These are phyloP conservation scores for Petunia axillaris DNA, from an alignment of 257 asterid genomes.

Conservation along the genomic window DNA sequence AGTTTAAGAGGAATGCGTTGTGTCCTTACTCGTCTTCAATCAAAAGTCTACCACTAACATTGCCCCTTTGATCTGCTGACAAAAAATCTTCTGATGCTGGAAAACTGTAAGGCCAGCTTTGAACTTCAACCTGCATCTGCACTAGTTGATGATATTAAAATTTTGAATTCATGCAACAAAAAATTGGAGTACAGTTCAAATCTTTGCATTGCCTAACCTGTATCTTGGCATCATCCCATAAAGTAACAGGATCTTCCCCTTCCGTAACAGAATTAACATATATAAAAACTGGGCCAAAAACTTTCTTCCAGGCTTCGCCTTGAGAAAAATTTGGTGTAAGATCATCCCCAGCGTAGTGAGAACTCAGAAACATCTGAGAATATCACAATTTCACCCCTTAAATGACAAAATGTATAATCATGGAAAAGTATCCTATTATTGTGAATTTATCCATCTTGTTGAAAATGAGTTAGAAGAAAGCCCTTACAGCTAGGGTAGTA, in stretches of 20 bases:
- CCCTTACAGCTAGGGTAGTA: slow-evolving; percentile 56
- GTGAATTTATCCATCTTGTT: neutral
- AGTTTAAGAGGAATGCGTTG: neutral
- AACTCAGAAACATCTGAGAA: slow-evolving; percentile 74
- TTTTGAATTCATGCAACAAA: neutral
- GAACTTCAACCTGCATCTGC: slow-evolving; percentile 56
- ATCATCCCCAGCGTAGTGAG: slow-evolving; percentile 81
- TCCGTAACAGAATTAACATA: slow-evolving; percentile 55
- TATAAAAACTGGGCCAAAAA: slow-evolving; percentile 81
- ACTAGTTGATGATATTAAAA: neutral
- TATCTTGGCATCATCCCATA: slow-evolving; percentile 73
- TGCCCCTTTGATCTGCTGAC: slow-evolving; percentile 55
- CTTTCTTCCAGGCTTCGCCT: slow-evolving; percentile 84
- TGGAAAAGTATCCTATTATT: neutral
- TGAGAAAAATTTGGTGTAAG: slow-evolving; percentile 57
- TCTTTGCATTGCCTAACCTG: slow-evolving; percentile 46
- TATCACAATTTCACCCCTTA: neutral
- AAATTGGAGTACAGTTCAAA: slow-evolving; percentile 22
- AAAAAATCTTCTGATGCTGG: slow-evolving; percentile 74
- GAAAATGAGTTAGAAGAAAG: neutral
- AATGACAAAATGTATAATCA: neutral
- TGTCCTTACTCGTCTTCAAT: slow-evolving; percentile 59
- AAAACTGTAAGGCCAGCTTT: slow-evolving; percentile 80
- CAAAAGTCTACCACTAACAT: slow-evolving; percentile 54
- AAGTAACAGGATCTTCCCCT: slow-evolving; percentile 50